These are phyloP conservation scores for Gossypioides kirkii DNA, from an alignment of 345 rosid genomes.

Conservation along the genomic window DNA sequence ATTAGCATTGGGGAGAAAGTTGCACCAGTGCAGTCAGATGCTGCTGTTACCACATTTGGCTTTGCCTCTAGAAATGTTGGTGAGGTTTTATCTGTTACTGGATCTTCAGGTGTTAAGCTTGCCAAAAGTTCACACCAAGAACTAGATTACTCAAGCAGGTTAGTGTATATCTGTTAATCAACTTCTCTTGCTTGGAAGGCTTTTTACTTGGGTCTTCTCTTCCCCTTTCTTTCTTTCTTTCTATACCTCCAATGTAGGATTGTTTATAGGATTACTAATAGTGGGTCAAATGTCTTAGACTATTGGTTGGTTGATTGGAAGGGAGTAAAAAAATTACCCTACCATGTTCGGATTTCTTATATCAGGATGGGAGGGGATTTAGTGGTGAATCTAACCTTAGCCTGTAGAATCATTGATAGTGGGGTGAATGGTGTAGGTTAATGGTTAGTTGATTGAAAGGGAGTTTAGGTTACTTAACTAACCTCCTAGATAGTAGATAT, in stretches of 20 bases:
- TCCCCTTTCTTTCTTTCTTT: background rate
- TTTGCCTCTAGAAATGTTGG: constrained; percentile 19
- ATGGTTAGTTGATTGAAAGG: too few relatives aligned
- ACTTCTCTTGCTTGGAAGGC: background rate
- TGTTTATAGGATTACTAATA: background rate
- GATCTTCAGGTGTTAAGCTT: constrained; percentile 19
- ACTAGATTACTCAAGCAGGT: constrained; percentile 44
- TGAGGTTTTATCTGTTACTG: constrained; percentile 27
- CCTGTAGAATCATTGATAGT: too few relatives aligned
- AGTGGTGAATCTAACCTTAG: background rate
- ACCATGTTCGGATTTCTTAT: background rate
- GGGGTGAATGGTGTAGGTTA: too few relatives aligned
- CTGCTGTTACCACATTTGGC: constrained; percentile 13
- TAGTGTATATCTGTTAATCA: background rate
- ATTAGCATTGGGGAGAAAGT: constrained; percentile 27
- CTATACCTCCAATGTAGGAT: background rate
- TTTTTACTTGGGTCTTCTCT: background rate
- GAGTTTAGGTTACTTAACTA: too few relatives aligned
- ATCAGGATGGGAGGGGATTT: background rate
- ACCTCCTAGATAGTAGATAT: too few relatives aligned
- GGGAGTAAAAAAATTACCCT: background rate
- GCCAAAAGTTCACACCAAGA: constrained; percentile 21
- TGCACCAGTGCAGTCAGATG: constrained; percentile 29
- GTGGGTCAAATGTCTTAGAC: background rate
- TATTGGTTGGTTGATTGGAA: too few relatives aligned